These are phyloP conservation scores for Pseudopediastrum boryanum DNA, from an alignment of 139 green algal genomes.

Conservation along the genomic window DNA sequence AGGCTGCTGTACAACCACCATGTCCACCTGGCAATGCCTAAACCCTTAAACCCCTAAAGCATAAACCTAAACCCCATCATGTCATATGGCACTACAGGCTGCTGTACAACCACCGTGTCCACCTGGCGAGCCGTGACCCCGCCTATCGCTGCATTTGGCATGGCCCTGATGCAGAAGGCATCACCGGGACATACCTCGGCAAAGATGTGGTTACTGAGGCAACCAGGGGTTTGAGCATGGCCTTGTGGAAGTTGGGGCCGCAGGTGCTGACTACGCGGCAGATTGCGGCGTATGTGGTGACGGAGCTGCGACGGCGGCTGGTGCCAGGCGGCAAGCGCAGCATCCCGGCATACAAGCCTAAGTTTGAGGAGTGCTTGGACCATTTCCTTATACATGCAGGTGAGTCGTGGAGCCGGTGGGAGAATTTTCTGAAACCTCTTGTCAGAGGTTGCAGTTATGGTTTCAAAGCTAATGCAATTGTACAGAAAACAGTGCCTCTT, in stretches of 20 bases:
- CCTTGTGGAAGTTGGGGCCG: background rate
- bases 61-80: too few relatives aligned
- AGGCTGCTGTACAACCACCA: too few relatives aligned
- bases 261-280: background rate
- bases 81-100: too few relatives aligned
- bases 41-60: too few relatives aligned
- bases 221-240: background rate
- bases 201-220: constrained; percentile 11
- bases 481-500: constrained; percentile 1
- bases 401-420: background rate
- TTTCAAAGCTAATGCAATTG: too few relatives aligned
- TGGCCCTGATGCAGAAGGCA: constrained; percentile 43
- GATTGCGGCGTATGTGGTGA: background rate
- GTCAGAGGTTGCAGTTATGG: too few relatives aligned
- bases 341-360: background rate
- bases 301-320: background rate
- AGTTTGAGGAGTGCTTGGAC: background rate
- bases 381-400: background rate
- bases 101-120: constrained; percentile 40
- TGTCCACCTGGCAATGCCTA: too few relatives aligned
- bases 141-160: constrained; percentile 58
- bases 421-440: too few relatives aligned
- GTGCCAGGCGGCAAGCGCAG: background rate
- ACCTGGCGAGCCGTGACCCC: constrained; percentile 34
- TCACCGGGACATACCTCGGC: constrained; percentile 5